These are phyloP conservation scores for Tilletia walkeri DNA, from an alignment of 1,284 basidiomycete species.

Conservation along the genomic window DNA sequence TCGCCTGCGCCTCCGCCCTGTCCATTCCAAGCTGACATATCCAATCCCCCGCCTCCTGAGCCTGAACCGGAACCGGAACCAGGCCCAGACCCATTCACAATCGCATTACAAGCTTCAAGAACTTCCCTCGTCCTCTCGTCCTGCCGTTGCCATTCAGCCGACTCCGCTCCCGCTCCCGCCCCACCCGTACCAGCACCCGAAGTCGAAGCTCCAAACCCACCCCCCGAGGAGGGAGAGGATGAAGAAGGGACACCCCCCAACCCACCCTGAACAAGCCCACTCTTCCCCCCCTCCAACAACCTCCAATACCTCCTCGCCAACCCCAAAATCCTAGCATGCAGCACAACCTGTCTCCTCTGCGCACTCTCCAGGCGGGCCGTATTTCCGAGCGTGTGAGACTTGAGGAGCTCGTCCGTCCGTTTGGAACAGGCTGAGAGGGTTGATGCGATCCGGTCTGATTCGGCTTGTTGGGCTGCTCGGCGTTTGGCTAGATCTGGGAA, in stretches of 20 bases:
- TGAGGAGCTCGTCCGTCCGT: constrained; percentile 36
- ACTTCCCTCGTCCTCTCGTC: constrained; percentile 42
- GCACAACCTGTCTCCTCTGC: constrained; percentile 36
- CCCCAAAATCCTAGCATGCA: constrained; percentile 45
- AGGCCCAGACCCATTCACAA: constrained; percentile 29
- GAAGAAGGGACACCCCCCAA: not conserved
- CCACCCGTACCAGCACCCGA: not conserved
- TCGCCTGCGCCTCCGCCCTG: not conserved
- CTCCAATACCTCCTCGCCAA: constrained; percentile 21
- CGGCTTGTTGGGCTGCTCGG: constrained; percentile 37
- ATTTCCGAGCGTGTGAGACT: constrained; percentile 45
- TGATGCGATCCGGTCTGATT: constrained; percentile 39
- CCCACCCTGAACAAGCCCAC: not conserved
- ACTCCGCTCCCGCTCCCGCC: not conserved
- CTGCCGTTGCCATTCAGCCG: constrained; percentile 17
- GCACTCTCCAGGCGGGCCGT: constrained; percentile 40
- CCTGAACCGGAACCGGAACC: not conserved
- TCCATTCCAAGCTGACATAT: not conserved
- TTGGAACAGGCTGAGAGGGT: constrained; percentile 30
- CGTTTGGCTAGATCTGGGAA: constrained; percentile 49
- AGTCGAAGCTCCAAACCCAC: constrained; percentile 15
- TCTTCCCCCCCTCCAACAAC: constrained; percentile 20
- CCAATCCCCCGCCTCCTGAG: no score
- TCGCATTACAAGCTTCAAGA: constrained; percentile 48
- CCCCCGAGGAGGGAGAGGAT: not conserved